Percentiles rank a stretch among this genome's conserved stretches.
These are phyloP conservation scores for Chlamydomonas reinhardtii DNA, from an alignment of 163 green algal genomes.

Conservation along the genomic window DNA sequence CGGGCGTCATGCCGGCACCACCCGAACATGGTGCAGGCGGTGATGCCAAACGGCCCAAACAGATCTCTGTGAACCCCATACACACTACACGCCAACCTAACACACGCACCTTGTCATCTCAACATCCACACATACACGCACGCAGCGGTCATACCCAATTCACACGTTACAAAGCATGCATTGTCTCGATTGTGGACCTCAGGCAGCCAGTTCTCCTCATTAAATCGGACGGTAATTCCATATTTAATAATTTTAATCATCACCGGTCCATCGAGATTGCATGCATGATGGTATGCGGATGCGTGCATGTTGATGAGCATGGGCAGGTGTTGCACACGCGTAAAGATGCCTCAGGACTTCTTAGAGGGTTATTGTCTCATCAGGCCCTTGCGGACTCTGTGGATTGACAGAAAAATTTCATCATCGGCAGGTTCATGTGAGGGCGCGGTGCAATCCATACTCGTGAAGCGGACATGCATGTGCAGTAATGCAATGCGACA, in stretches of 20 bases:
- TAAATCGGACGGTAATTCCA: constrained; percentile 50
- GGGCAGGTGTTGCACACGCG: background rate
- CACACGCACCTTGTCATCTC: too few species aligned
- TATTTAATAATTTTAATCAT: constrained; percentile 25
- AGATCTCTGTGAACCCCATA: too few species aligned
- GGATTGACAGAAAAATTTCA: constrained; percentile 49
- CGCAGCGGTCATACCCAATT: too few species aligned
- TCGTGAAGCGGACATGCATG: background rate
- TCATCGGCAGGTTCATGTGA: constrained; percentile 4
- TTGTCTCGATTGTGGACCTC: background rate
- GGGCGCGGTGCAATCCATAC: background rate
- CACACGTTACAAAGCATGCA: too few species aligned
- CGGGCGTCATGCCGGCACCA: background rate
- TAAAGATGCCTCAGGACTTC: constrained; percentile 35
- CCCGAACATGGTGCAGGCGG: background rate
- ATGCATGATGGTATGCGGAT: background rate
- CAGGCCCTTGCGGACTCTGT: constrained; percentile 39
- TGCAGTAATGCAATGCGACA: background rate
- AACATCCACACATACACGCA: too few species aligned
- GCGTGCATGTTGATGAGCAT: background rate
- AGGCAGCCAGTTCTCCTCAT: constrained; percentile 43
- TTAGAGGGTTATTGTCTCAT: constrained; percentile 48
- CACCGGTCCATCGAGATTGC: background rate
- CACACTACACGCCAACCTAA: too few species aligned
- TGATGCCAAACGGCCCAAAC: background rate